A percentile compares a stretch with the other conserved stretches of the same genome.
Evolutionary conservation across 2,329 filamentous ascomycete species (phyloP).

Genomic region (Sporothrix protearum): DNA sequence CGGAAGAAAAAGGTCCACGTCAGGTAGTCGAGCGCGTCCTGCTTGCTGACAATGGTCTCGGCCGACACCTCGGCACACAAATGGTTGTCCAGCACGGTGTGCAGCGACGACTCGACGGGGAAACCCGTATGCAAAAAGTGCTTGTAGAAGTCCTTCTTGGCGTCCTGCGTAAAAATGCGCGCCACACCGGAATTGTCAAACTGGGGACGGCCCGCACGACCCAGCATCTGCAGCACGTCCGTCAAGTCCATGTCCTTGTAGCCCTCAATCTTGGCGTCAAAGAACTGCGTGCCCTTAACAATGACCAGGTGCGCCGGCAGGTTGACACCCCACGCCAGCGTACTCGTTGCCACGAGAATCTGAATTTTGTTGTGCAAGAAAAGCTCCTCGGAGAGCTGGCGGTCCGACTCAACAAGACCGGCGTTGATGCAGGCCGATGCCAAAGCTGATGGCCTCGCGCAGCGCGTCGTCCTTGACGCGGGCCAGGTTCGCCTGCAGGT

Average conservation of each 20-base stretch:
- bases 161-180: constrained; percentile 92
- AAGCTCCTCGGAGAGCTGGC: constrained; percentile 86
- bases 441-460: constrained; percentile 91
- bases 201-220: constrained; percentile 89
- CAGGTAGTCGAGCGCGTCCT: constrained; percentile 94
- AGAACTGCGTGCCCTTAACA: constrained; percentile 97
- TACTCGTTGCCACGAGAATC: constrained; percentile 91
- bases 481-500: constrained; percentile 80
- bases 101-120: constrained; percentile 91
- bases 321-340: constrained; percentile 97
- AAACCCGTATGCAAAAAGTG: constrained; percentile 98
- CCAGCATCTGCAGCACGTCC: constrained; percentile 96
- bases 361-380: constrained; percentile 98
- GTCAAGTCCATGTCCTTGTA: constrained; percentile 99
- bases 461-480: constrained; percentile 91
- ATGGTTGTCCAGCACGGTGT: constrained; percentile 96
- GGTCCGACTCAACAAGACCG: constrained; percentile 90
- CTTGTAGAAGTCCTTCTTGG: constrained; percentile 99
- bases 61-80: constrained; percentile 91
- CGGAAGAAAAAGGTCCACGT: constrained; percentile 99
- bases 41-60: constrained; percentile 87
- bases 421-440: constrained; percentile 98
- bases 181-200: constrained; percentile 96
- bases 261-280: constrained; percentile 93
- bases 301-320: constrained; percentile 94